Conservation (phyloP, 164 flowering plant genomes). For the Vitis riparia region DNA sequence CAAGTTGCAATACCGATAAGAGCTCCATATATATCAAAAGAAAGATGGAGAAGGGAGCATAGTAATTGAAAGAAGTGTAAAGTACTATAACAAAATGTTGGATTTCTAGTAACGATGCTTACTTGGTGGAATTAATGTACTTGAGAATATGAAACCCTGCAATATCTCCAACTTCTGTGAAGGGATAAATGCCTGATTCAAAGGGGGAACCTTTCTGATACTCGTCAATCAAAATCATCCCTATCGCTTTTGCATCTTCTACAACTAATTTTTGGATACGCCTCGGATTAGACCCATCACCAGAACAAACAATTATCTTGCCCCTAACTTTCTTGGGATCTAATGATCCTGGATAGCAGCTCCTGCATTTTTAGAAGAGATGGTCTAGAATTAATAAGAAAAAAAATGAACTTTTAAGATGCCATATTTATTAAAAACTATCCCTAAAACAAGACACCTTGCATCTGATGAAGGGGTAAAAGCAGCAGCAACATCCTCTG, state of each 20-base stretch:
- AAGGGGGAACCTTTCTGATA: slow-evolving; percentile 41
- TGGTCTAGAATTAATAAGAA: not conserved
- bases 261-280: slow-evolving; percentile 59
- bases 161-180: slow-evolving; percentile 43
- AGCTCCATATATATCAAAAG: too few relatives aligned
- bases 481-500: slow-evolving; percentile 41
- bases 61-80: too few relatives aligned
- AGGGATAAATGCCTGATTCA: slow-evolving; percentile 68
- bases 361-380: slow-evolving; percentile 36
- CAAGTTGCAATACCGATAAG: too few relatives aligned
- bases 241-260: slow-evolving; percentile 63
- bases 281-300: slow-evolving; percentile 38
- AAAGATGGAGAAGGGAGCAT: too few relatives aligned
- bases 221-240: slow-evolving; percentile 57
- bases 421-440: too few relatives aligned
- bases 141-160: slow-evolving; percentile 55
- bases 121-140: slow-evolving; percentile 74
- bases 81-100: not conserved
- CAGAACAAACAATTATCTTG: slow-evolving; percentile 62
- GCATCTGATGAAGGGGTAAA: slow-evolving; percentile 64
- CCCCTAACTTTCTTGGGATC: slow-evolving; percentile 54
- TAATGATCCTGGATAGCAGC: slow-evolving; percentile 78
- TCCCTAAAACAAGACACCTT: slow-evolving; percentile 33
- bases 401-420: not conserved
- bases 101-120: slow-evolving; percentile 11